Evolutionary conservation across 78 protist genomes (phyloP).

Genomic region (Bigelowiella natans): DNA sequence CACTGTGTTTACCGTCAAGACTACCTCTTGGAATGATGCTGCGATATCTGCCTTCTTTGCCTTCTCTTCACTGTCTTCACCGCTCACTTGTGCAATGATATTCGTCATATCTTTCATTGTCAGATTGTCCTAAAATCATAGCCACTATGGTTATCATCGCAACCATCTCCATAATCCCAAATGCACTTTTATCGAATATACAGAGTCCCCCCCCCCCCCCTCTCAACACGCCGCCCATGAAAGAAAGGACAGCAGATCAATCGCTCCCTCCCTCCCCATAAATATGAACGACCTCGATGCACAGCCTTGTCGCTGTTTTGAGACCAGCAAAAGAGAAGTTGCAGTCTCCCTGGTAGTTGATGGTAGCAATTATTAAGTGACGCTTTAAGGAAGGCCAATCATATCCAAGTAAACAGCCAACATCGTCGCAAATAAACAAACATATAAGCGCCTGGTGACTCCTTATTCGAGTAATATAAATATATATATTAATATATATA

Average conservation of each 20-base stretch:
- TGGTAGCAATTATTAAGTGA: too few species aligned
- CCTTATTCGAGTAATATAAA: too few species aligned
- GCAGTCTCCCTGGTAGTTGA: not conserved
- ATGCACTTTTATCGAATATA: too few species aligned
- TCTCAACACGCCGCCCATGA: not conserved
- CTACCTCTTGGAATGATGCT: conserved; percentile 26
- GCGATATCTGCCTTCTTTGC: conserved; percentile 28
- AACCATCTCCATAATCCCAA: too few species aligned
- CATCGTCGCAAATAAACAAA: too few species aligned
- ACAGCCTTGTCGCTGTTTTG: conserved; percentile 16
- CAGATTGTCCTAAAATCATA: too few species aligned
- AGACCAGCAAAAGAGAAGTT: conserved; percentile 35
- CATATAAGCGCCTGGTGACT: too few species aligned
- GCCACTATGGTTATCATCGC: too few species aligned
- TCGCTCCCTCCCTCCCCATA: not conserved
- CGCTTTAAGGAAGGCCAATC: too few species aligned
- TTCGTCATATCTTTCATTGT: too few species aligned
- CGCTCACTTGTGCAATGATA: not conserved
- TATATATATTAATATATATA: not conserved
- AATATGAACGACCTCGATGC: not conserved
- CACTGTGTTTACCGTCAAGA: not conserved
- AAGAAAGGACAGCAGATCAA: not conserved
- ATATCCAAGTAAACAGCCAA: too few species aligned
- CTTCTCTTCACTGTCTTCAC: not conserved
- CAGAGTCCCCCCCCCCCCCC: conserved; percentile 1